Percentiles rank a stretch among this genome's conserved stretches.
Conservation (phyloP, 2,329 filamentous ascomycete species). For the Colletotrichum lini region DNA sequence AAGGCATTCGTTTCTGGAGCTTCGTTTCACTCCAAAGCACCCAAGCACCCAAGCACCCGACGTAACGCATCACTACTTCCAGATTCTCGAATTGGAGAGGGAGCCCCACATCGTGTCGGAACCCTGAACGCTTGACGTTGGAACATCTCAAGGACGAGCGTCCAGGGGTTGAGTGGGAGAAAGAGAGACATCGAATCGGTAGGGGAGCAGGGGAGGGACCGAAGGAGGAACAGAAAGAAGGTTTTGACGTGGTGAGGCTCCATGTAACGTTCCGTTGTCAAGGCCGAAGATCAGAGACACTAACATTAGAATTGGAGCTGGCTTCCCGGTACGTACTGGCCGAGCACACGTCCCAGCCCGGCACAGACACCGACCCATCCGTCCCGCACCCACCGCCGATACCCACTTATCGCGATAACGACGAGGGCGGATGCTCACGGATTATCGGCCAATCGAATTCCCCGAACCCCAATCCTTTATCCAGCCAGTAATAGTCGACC, state of each 20-base stretch:
- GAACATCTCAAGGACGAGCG: conserved; percentile 12
- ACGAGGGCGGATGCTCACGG: neutral
- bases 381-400: neutral
- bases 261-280: conserved; percentile 43
- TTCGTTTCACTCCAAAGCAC: conserved; percentile 40
- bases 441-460: conserved; percentile 27
- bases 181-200: conserved; percentile 17
- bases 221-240: conserved; percentile 29
- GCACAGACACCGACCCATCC: neutral
- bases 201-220: neutral
- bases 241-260: conserved; percentile 41
- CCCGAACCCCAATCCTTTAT: neutral
- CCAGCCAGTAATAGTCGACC: conserved; percentile 25
- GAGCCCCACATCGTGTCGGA: conserved; percentile 24
- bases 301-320: conserved; percentile 34
- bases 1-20: conserved; percentile 21
- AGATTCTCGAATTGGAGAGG: conserved; percentile 23
- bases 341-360: conserved; percentile 7
- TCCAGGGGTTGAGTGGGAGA: neutral
- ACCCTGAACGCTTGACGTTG: neutral
- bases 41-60: conserved; percentile 40
- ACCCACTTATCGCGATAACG: conserved; percentile 8
- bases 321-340: conserved; percentile 7
- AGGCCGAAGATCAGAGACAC: conserved; percentile 34
- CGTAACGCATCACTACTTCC: conserved; percentile 27